These are phyloP conservation scores for Viola odorata DNA, from an alignment of 345 rosid species.

Conservation along the genomic window DNA sequence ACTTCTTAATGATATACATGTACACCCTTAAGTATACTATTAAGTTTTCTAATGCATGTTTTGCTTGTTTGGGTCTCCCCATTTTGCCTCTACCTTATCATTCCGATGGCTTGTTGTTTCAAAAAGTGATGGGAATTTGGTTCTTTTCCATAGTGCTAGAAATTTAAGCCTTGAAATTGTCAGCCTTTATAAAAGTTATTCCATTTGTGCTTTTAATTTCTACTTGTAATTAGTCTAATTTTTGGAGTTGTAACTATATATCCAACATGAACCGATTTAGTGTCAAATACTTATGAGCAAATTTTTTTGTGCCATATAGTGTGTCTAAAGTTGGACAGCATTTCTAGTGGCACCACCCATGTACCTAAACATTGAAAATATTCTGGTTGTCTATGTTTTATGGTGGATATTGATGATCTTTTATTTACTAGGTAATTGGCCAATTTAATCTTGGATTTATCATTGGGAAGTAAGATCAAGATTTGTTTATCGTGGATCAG, in stretches of 20 bases:
- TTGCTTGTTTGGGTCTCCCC: conserved; percentile 1
- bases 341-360: no score
- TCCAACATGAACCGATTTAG: not conserved
- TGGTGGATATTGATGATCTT: not conserved
- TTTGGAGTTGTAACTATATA: no score
- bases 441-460: conserved; percentile 98
- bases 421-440: conserved; percentile 61
- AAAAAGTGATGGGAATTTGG: not conserved
- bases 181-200: no score
- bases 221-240: no score
- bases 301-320: not conserved
- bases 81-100: not conserved
- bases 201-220: no score
- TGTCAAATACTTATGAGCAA: not conserved
- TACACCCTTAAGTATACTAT: not conserved
- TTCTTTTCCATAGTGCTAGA: no score
- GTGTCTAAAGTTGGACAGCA: no score
- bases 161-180: no score
- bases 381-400: not conserved
- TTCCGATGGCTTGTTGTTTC: not conserved
- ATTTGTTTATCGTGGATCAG: conserved; percentile 97
- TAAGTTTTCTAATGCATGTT: not conserved
- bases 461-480: conserved; percentile 80
- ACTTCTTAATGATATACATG: not conserved
- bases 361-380: not conserved